Base-by-base conservation (phyloP, 495 filamentous ascomycete species). In the Xylaria palmicola region DNA sequence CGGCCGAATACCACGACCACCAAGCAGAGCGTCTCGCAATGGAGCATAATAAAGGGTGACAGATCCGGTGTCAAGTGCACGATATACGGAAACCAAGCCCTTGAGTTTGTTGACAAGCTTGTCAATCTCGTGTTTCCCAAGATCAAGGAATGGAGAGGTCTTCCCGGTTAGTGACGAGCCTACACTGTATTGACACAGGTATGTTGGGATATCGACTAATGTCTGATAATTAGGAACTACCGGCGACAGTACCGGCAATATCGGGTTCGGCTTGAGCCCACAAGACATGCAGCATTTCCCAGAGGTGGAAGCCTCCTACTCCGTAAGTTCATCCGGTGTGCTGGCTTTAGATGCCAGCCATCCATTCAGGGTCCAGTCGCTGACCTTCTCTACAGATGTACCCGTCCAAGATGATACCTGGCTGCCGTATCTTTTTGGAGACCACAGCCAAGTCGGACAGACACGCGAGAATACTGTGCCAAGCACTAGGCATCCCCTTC, bases 121-220 rank as follows among this genome's bases (percentile, higher is more conserved):
- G 79, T 97, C 39, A 88, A 96, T 74, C 78, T 97, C 4, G 95
- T 98, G 7, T 79, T 97, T 71, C 94, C 94, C 51, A 87, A 86
- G 67, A 93, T 98, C 67, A 98, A 97, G 81, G 94, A 98, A 59
- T 98, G 91, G 86, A 81, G 82, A 57, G 94, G 94, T 59, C 80
- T 97, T 36, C 79, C 83, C 71, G 93, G 90, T 63, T 82, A 54
- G 59, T 68, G 68, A 79, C 78, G 36, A 24, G 30, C 13, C 19
- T 43, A 29, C 4, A 6, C 20, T 12, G 47, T 29, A 29, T 24
- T 13, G 24, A 49, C n/a, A n/a, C 13, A 15, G 15, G 17, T 44
- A 17, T 37, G 10, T 10, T n/a, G 15, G 55, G 44, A 34, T 5
- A 24, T 45, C n/a, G 24, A 37, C 43, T 60, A 58, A 59, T 22